Percentiles rank a stretch among this genome's conserved stretches.
phyloP scores from a whole-genome alignment of 2,329 filamentous ascomycete genomes.

The Neospermospora avenae region DNA sequence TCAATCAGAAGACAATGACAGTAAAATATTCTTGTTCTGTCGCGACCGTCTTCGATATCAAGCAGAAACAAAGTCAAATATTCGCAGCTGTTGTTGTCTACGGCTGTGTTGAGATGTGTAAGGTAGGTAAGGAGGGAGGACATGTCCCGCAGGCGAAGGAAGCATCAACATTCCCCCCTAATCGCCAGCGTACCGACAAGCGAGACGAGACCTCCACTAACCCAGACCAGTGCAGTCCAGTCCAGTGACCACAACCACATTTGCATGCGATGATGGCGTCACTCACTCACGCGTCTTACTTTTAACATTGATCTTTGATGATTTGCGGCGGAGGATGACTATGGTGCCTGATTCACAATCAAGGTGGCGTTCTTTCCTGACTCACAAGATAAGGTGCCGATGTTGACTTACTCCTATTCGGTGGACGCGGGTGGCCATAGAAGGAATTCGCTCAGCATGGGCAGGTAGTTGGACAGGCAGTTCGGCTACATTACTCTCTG shows the following conservation, averaged over 20 bases:
- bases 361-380: not conserved
- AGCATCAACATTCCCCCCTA: not conserved
- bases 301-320: not conserved
- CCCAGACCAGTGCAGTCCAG: not conserved
- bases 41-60: not conserved
- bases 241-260: not conserved
- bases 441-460: not conserved
- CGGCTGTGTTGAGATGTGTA: not conserved
- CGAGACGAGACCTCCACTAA: not conserved
- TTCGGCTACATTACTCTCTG: not conserved
- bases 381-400: conserved; percentile 6
- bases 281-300: not conserved
- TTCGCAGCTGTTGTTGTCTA: not conserved
- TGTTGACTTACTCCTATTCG: not conserved
- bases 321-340: not conserved
- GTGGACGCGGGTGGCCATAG: not conserved
- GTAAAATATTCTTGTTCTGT: not conserved
- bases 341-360: not conserved
- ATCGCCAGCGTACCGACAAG: not conserved
- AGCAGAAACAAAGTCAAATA: not conserved
- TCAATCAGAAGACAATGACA: too few relatives aligned
- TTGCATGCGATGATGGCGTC: not conserved
- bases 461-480: too few relatives aligned
- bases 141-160: not conserved
- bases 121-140: not conserved